A percentile compares a stretch with the other conserved stretches of the same genome.
Evolutionary conservation across 805 yeast species (phyloP).

Genomic region (Lipomyces kockii): DNA sequence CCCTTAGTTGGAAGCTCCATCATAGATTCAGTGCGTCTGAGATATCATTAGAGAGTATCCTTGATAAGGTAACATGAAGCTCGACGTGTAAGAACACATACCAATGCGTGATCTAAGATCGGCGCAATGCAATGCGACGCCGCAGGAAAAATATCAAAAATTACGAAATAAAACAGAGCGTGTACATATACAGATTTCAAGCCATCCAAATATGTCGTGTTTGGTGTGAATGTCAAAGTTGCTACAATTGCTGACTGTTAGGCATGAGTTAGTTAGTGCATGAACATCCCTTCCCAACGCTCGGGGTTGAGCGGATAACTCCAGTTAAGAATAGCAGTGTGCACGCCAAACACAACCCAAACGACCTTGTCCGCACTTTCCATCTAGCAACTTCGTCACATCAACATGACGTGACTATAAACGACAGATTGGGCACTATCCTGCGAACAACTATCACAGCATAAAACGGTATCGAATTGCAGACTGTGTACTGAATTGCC

Average conservation of each 20-base stretch:
- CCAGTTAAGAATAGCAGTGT: background rate
- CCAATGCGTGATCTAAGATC: background rate
- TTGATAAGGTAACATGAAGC: background rate
- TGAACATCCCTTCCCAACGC: background rate
- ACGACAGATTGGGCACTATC: background rate
- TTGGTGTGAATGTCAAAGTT: background rate
- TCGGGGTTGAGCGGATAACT: background rate
- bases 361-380: background rate
- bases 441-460: background rate
- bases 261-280: background rate
- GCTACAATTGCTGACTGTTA: background rate
- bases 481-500: background rate
- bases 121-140: background rate
- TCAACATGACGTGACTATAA: background rate
- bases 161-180: background rate
- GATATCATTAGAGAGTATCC: background rate
- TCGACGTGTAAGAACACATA: background rate
- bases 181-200: background rate
- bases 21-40: background rate
- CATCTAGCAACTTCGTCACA: background rate
- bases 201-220: background rate
- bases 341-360: too few relatives aligned
- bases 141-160: background rate
- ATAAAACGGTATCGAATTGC: background rate
- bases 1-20: conserved; percentile 17